Conservation (phyloP, 2,329 filamentous ascomycete genomes). For the Fusarium oxysporum region DNA sequence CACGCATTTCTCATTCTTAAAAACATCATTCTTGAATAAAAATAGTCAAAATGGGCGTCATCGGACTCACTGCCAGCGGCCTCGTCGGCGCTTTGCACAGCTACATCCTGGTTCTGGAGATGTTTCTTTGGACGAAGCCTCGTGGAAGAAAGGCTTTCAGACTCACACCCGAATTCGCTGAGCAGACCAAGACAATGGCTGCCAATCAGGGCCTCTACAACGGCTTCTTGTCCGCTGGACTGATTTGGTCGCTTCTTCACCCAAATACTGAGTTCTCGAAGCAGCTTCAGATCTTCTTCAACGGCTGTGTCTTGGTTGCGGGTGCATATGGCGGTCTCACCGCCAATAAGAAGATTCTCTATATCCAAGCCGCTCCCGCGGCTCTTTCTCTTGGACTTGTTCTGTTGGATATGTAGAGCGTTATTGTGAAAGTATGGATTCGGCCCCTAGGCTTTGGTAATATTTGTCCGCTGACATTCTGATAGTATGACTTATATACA, state of each 20-base stretch:
- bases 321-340: constrained; percentile 60
- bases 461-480: background rate
- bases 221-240: constrained; percentile 62
- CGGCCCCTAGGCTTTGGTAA: background rate
- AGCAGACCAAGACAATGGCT: constrained; percentile 57
- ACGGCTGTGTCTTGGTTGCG: constrained; percentile 58
- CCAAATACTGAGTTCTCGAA: constrained; percentile 55
- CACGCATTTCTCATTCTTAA: background rate
- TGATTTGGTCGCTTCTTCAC: constrained; percentile 61
- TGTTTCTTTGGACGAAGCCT: constrained; percentile 62
- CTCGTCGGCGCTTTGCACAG: constrained; percentile 57
- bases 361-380: constrained; percentile 54
- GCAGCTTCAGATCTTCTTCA: constrained; percentile 62
- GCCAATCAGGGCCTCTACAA: constrained; percentile 66
- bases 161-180: constrained; percentile 58
- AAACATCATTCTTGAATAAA: background rate
- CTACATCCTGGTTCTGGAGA: constrained; percentile 63
- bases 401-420: constrained; percentile 35
- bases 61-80: constrained; percentile 52
- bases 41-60: constrained; percentile 50
- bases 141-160: constrained; percentile 59
- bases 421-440: background rate
- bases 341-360: constrained; percentile 55
- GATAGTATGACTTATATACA: background rate
- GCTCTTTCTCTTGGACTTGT: constrained; percentile 47